A percentile compares a stretch with the other conserved stretches of the same genome.
Evolutionary conservation across 345 rosid species (phyloP).

Genomic region (Arabidopsis arenosa): DNA sequence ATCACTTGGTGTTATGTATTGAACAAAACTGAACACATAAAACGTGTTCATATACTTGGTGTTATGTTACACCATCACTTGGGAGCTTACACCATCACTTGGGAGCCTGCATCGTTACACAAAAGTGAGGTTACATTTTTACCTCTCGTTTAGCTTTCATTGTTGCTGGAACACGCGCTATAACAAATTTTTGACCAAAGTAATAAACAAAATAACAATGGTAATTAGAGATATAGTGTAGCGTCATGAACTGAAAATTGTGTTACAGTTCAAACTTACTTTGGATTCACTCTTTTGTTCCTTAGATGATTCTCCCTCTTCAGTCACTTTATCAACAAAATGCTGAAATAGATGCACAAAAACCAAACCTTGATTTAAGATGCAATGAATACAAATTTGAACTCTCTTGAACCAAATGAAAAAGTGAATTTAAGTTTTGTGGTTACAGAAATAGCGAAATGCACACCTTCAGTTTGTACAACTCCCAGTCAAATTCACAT

Average conservation of each 20-base stretch:
- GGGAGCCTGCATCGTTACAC: too few relatives aligned
- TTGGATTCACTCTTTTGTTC: conserved; percentile 81
- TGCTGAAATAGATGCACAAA: conserved; percentile 54
- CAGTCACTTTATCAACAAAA: conserved; percentile 60
- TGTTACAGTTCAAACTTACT: conserved; percentile 47
- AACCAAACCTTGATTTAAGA: not conserved
- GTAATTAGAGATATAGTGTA: not conserved
- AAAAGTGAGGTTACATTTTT: conserved; percentile 29
- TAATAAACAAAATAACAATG: conserved; percentile 10
- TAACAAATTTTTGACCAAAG: conserved; percentile 63
- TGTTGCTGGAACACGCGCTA: conserved; percentile 76
- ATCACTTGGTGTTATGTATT: too few relatives aligned
- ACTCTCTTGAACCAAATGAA: too few relatives aligned
- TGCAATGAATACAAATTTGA: too few relatives aligned
- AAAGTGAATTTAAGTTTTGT: too few relatives aligned
- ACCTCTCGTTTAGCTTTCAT: conserved; percentile 88
- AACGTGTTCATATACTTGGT: too few relatives aligned
- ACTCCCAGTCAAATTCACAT: too few relatives aligned
- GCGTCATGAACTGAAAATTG: conserved; percentile 5
- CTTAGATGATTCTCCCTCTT: conserved; percentile 61
- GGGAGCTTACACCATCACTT: too few relatives aligned
- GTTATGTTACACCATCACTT: too few relatives aligned
- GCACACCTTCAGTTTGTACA: too few relatives aligned
- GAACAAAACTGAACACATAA: too few relatives aligned
- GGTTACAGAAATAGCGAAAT: too few relatives aligned